A percentile compares a stretch with the other conserved stretches of the same genome.
phyloP scores from a whole-genome alignment of 2,329 filamentous ascomycete species.

The Aspergillus awamori region DNA sequence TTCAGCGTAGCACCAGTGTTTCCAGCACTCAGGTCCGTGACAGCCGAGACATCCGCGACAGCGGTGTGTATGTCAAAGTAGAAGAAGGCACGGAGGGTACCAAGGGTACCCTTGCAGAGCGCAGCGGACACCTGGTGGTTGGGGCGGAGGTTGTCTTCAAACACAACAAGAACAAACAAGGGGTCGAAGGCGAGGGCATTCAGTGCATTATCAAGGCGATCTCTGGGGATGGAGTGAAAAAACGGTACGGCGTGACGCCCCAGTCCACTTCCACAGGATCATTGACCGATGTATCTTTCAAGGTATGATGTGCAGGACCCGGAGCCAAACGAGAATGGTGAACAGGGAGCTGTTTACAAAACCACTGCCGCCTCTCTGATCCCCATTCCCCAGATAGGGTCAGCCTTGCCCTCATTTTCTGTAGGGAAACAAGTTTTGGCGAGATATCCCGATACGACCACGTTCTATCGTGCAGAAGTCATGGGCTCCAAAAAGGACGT shows the following conservation, averaged over 20 bases:
- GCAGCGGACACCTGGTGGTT: constrained; percentile 47
- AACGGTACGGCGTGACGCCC: constrained; percentile 50
- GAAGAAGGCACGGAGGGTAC: constrained; percentile 48
- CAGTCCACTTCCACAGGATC: constrained; percentile 5
- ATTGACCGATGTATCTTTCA: constrained; percentile 20
- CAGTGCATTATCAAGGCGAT: constrained; percentile 77
- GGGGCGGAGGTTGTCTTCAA: constrained; percentile 56
- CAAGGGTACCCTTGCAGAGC: constrained; percentile 50
- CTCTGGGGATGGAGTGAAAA: constrained; percentile 71
- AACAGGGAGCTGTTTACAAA: constrained; percentile 64
- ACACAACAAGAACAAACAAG: constrained; percentile 54
- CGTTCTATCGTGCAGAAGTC: constrained; percentile 82
- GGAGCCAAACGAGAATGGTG: constrained; percentile 71
- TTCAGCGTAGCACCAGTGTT: constrained; percentile 46
- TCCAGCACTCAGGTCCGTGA: constrained; percentile 46
- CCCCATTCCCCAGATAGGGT: constrained; percentile 66
- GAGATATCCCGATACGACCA: constrained; percentile 80
- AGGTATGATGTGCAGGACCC: constrained; percentile 80
- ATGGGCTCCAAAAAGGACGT: constrained; percentile 64
- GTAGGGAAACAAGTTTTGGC: constrained; percentile 74
- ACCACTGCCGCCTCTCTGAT: constrained; percentile 77
- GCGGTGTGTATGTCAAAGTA: constrained; percentile 38
- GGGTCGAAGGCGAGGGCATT: constrained; percentile 62
- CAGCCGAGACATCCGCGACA: constrained; percentile 39
- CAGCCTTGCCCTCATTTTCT: constrained; percentile 63